A percentile compares a stretch with the other conserved stretches of the same genome.
Evolutionary conservation across 768 basidiomycete species (phyloP).

Genomic region (Psilocybe tampanensis): DNA sequence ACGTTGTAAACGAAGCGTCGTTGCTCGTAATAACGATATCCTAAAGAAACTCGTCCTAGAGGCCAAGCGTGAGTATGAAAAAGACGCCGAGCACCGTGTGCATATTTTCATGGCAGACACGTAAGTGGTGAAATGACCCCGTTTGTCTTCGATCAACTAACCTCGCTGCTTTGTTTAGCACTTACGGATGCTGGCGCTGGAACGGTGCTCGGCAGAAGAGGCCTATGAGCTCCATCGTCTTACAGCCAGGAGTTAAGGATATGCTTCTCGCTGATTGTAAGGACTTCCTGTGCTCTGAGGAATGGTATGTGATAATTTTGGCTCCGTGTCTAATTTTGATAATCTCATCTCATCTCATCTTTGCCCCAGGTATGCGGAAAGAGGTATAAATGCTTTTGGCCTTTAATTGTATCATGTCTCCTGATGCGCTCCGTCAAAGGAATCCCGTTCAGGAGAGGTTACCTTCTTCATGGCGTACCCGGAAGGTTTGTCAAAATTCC

Average conservation of each 20-base stretch:
- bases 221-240: slow-evolving; percentile 90
- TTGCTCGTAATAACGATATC: slow-evolving; percentile 86
- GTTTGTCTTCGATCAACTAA: slow-evolving; percentile 1
- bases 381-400: slow-evolving; percentile 58
- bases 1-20: slow-evolving; percentile 54
- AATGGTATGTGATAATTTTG: slow-evolving; percentile 60
- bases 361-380: slow-evolving; percentile 77
- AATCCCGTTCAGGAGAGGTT: slow-evolving; percentile 87
- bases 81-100: slow-evolving; percentile 88
- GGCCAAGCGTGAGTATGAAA: slow-evolving; percentile 88
- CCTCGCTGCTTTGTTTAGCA: slow-evolving; percentile 37
- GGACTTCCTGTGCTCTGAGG: slow-evolving; percentile 82
- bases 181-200: slow-evolving; percentile 83
- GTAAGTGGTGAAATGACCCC: slow-evolving; percentile 47
- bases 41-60: slow-evolving; percentile 85
- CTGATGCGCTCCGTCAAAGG: slow-evolving; percentile 42
- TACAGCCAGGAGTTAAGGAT: slow-evolving; percentile 88
- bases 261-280: slow-evolving; percentile 89
- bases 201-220: slow-evolving; percentile 88
- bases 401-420: slow-evolving; percentile 16
- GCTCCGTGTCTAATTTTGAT: slow-evolving; percentile 17
- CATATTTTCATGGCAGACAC: slow-evolving; percentile 90
- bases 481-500: slow-evolving; percentile 58
- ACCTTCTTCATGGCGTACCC: slow-evolving; percentile 82
- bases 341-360: slow-evolving; percentile 14